These are phyloP conservation scores for Monotropa hypopitys DNA, from an alignment of 179 eudicot species.

Conservation along the genomic window DNA sequence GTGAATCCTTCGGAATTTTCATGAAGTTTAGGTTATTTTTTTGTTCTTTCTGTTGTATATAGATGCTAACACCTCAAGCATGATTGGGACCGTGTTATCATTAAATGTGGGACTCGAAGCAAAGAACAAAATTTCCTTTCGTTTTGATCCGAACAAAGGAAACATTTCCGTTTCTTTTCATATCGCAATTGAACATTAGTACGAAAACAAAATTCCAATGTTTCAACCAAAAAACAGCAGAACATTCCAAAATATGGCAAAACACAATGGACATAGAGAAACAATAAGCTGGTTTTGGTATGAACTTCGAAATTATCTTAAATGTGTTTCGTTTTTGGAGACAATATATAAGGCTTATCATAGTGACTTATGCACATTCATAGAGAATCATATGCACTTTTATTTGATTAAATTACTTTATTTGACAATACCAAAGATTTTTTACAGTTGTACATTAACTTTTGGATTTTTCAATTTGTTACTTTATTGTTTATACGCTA, in stretches of 20 bases:
- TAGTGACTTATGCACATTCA: background rate
- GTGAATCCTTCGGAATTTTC: slow-evolving; percentile 1
- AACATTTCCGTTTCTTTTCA: background rate
- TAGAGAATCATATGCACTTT: background rate
- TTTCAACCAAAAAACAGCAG: background rate
- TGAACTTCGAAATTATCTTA: background rate
- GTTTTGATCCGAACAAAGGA: background rate
- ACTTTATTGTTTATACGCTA: background rate
- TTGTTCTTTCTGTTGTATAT: background rate
- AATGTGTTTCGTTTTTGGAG: background rate
- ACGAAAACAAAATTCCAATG: background rate
- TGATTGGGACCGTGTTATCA: background rate
- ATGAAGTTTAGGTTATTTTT: background rate
- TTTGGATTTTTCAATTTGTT: background rate
- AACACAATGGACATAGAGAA: background rate
- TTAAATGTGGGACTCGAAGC: background rate
- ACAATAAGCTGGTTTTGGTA: background rate
- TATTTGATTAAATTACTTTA: background rate
- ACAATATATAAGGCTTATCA: background rate
- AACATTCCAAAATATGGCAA: background rate
- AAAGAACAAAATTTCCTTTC: background rate
- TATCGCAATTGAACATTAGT: background rate
- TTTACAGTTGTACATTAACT: background rate
- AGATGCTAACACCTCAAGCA: background rate
- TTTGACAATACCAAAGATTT: background rate